Evolutionary conservation across 2,329 filamentous ascomycete species (phyloP).

Genomic region (Aspergillus ruber): DNA sequence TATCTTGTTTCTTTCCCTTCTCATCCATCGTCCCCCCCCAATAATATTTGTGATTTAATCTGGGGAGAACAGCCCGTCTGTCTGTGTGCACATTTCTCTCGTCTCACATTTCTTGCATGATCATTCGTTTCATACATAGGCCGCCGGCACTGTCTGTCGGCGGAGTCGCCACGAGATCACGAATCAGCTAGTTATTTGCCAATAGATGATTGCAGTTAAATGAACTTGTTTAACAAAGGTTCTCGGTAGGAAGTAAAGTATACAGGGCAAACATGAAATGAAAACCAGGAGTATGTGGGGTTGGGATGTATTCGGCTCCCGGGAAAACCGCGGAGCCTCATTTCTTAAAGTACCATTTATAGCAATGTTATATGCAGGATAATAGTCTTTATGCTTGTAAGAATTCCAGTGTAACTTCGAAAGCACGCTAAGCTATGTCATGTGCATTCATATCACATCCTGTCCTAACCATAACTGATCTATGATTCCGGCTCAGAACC

Average conservation of each 20-base stretch:
- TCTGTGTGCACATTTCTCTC: neutral
- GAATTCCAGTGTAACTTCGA: too few species aligned
- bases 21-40: neutral
- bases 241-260: neutral
- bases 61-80: neutral
- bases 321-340: too few species aligned
- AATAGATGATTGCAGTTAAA: slow-evolving; percentile 5
- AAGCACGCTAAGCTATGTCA: neutral
- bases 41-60: neutral
- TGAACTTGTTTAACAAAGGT: neutral
- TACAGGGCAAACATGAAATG: neutral
- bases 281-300: neutral
- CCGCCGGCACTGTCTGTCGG: neutral
- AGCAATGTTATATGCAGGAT: neutral
- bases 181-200: neutral
- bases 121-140: neutral
- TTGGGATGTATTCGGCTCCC: neutral
- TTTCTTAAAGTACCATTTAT: too few species aligned
- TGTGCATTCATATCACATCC: neutral
- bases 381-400: neutral
- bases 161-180: neutral
- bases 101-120: neutral
- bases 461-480: too few species aligned
- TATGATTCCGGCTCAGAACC: neutral
- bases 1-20: neutral